Evolutionary conservation across 1,139 yeast genomes (phyloP).

Genomic region (Pneumocystis oryctolagi): DNA sequence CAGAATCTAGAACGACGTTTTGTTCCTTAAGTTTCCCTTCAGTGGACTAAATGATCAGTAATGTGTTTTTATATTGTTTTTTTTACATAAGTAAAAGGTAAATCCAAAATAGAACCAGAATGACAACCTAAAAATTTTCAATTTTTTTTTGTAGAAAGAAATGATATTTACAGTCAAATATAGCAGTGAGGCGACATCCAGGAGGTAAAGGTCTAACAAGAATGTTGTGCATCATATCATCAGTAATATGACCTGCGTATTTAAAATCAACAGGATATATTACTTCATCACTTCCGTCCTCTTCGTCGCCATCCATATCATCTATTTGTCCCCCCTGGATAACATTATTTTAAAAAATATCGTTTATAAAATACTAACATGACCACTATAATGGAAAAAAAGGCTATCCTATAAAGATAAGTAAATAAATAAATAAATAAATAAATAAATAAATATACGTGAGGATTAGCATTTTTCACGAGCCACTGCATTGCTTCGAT

Average conservation of each 20-base stretch:
- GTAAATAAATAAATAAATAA: background rate
- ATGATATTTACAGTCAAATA: background rate
- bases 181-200: slow-evolving; percentile 76
- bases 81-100: slow-evolving; percentile 56
- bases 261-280: slow-evolving; percentile 85
- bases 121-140: slow-evolving; percentile 68
- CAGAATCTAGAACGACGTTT: slow-evolving; percentile 71
- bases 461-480: slow-evolving; percentile 67
- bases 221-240: slow-evolving; percentile 66
- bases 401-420: slow-evolving; percentile 12
- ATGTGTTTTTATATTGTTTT: background rate
- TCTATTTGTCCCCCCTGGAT: slow-evolving; percentile 85
- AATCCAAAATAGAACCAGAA: slow-evolving; percentile 78
- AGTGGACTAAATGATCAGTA: slow-evolving; percentile 35
- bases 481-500: slow-evolving; percentile 85
- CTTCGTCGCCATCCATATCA: slow-evolving; percentile 82
- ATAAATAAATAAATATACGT: slow-evolving; percentile 27
- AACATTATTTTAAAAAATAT: slow-evolving; percentile 33
- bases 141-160: slow-evolving; percentile 20
- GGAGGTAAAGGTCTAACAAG: slow-evolving; percentile 64
- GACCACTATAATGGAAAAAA: slow-evolving; percentile 30
- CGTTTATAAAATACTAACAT: slow-evolving; percentile 28
- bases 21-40: slow-evolving; percentile 87
- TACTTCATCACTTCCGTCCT: slow-evolving; percentile 76
- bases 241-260: slow-evolving; percentile 44